phyloP scores from a whole-genome alignment of 169 alveolate genomes.

The Theileria parva region DNA sequence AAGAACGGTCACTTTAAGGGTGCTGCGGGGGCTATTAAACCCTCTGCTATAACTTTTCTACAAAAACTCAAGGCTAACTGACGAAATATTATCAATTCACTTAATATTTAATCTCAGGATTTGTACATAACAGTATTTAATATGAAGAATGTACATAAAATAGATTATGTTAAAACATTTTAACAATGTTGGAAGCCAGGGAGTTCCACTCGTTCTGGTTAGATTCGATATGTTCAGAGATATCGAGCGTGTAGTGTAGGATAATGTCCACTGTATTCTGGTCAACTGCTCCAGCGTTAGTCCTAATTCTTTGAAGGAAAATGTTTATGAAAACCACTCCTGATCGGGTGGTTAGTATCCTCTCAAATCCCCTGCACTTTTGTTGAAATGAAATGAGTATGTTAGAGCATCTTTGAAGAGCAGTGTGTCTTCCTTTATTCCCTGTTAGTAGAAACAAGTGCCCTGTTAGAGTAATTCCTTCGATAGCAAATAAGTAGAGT shows the following conservation, averaged over 20 bases:
- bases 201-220: constrained; percentile 58
- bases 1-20: constrained; percentile 59
- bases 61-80: constrained; percentile 21
- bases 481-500: constrained; percentile 46
- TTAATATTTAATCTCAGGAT: background rate
- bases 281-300: constrained; percentile 47
- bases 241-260: constrained; percentile 64
- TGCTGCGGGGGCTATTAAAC: constrained; percentile 48
- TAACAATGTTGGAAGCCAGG: constrained; percentile 56
- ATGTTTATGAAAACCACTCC: constrained; percentile 61
- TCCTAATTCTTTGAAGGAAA: constrained; percentile 45
- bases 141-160: no score
- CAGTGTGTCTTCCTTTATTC: constrained; percentile 55
- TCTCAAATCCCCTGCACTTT: constrained; percentile 13
- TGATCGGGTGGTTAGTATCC: constrained; percentile 31
- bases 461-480: constrained; percentile 55
- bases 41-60: constrained; percentile 54
- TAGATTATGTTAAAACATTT: constrained; percentile 23
- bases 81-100: background rate
- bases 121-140: background rate
- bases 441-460: constrained; percentile 47
- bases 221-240: constrained; percentile 42
- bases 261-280: constrained; percentile 49
- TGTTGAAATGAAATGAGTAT: constrained; percentile 34
- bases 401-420: constrained; percentile 49